Base-by-base conservation (phyloP, 2,329 filamentous ascomycete genomes). In the Didymella exigua region DNA sequence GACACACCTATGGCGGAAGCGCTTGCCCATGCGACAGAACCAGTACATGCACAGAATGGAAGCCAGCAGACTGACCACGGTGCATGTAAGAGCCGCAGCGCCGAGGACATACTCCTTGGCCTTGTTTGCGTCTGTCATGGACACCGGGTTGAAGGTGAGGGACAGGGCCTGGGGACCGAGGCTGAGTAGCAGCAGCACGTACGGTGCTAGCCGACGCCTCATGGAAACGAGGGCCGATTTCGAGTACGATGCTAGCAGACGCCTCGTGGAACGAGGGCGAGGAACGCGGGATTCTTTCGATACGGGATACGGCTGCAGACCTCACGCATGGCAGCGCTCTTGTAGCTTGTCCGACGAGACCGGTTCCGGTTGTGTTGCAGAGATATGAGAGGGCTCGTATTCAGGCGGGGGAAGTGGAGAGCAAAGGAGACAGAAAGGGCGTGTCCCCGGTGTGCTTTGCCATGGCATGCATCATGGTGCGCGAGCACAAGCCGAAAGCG, bases 21-120 rank as follows among this genome's bases (percentile, higher is more conserved):
- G 86, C 66, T 88, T 83, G 61, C 85, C 82, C 87, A 92, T 92
- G 58, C 85, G 82, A 53, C 84, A 77, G 68, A 93, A 91, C 86
- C 87, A 91, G 75, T 88, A 89, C 34, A 88, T 54, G 34, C 52
- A 54, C 11, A 54, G 5, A 2, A 49, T 33, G 3, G 45, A 54
- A 18, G 52, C 45, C 7, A 54, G 33, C 2, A 54, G 40, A 19
- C 52, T 54, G 18, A 44, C 16, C 1, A 31, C 45, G 34, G 31
- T 31, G 36, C 52, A 54, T 1, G 36, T 18, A 14, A 54, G 45
- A 10, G 23, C 40, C 5, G 52, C 52, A 4, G 29, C 31, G 9
- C 52, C 52, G 18, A 40, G 5, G 2, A 40, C 52, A 41, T 54
- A 54, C 19, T 49, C 45, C 2, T 54, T 49, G 0, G 52, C 52